phyloP scores from a whole-genome alignment of 2,329 filamentous ascomycete species.

The Biscogniauxia marginata region DNA sequence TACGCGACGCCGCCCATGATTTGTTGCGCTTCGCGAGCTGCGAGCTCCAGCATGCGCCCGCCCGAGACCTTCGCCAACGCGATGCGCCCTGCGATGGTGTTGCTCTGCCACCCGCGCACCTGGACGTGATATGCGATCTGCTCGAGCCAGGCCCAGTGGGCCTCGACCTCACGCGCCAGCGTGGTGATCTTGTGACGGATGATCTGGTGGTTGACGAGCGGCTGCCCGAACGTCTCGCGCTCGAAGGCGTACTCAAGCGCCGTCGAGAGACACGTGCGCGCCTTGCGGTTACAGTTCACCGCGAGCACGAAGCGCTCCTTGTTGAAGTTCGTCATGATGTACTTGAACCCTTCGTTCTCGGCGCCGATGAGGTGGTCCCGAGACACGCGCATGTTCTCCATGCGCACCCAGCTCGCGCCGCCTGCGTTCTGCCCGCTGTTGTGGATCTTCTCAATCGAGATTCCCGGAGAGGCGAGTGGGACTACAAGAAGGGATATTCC shows the following conservation, averaged over 20 bases:
- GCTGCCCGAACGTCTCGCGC: constrained; percentile 54
- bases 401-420: constrained; percentile 54
- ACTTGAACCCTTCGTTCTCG: constrained; percentile 51
- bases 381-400: constrained; percentile 53
- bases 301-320: constrained; percentile 57
- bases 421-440: constrained; percentile 67
- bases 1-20: constrained; percentile 49
- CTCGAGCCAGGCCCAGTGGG: constrained; percentile 57
- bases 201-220: constrained; percentile 53
- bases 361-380: constrained; percentile 49
- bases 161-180: constrained; percentile 55
- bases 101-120: constrained; percentile 25
- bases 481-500: constrained; percentile 59
- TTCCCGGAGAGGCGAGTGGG: constrained; percentile 45
- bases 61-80: constrained; percentile 42
- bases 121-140: constrained; percentile 55
- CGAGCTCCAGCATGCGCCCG: constrained; percentile 44
- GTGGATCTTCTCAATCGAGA: constrained; percentile 51
- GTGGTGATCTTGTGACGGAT: constrained; percentile 56
- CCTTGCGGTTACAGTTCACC: constrained; percentile 53
- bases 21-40: constrained; percentile 48
- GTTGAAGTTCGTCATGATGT: constrained; percentile 47
- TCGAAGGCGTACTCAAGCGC: constrained; percentile 48
- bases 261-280: constrained; percentile 51
- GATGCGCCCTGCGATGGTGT: constrained; percentile 27